A percentile compares a stretch with the other conserved stretches of the same genome.
These are phyloP conservation scores for Lichtheimia hyalospora DNA, from an alignment of 371 early-diverging fungal species.

Conservation along the genomic window DNA sequence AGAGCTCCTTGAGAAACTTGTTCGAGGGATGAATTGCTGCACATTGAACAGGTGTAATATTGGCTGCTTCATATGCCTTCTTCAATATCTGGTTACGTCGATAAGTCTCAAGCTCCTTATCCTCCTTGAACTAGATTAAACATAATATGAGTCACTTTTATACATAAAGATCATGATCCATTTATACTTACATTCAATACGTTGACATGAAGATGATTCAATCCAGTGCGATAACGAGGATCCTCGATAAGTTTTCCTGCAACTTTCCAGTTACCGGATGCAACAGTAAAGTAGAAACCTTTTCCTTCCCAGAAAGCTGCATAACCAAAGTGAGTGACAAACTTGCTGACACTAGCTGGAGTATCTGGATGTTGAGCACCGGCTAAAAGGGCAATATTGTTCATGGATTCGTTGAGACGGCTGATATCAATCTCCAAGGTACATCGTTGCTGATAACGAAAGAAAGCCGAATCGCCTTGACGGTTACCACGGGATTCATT, in stretches of 20 bases:
- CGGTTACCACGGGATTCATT: constrained; percentile 67
- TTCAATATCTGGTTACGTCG: constrained; percentile 52
- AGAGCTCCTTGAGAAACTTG: constrained; percentile 40
- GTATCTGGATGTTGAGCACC: too few species aligned
- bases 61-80: constrained; percentile 28
- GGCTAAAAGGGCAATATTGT: too few species aligned
- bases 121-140: constrained; percentile 16
- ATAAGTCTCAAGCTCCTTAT: constrained; percentile 29
- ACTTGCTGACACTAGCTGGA: too few species aligned
- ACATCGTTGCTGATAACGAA: constrained; percentile 7
- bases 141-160: neutral
- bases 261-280: constrained; percentile 42
- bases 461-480: constrained; percentile 58
- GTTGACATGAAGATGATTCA: constrained; percentile 51
- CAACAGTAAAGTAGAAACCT: constrained; percentile 41
- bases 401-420: constrained; percentile 1
- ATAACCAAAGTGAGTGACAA: too few species aligned
- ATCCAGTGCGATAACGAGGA: constrained; percentile 14
- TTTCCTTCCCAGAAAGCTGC: constrained; percentile 1
- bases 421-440: constrained; percentile 16
- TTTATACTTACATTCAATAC: constrained; percentile 37
- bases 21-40: constrained; percentile 48
- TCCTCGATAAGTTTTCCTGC: constrained; percentile 30
- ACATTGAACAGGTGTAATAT: constrained; percentile 49
- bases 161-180: neutral